Conservation (phyloP, 257 asterid genomes). For the Solanum clarkiae region DNA sequence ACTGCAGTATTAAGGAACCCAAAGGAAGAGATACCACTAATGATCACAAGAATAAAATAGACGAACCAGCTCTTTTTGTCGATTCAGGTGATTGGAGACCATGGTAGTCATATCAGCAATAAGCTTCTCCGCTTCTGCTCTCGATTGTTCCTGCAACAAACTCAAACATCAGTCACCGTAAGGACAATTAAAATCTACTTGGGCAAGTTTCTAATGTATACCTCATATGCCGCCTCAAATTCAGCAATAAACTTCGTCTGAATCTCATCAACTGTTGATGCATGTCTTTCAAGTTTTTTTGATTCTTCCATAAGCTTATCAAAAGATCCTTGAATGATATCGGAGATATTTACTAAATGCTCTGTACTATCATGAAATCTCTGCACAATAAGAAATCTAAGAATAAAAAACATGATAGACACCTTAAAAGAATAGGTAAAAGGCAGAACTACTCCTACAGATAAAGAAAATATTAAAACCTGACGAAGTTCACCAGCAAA, state of each 20-base stretch:
- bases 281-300: conserved; percentile 28
- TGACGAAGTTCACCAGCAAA: conserved; percentile 73
- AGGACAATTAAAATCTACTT: background rate
- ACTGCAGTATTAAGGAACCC: background rate
- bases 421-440: background rate
- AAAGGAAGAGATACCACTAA: background rate
- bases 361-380: conserved; percentile 28
- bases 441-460: background rate
- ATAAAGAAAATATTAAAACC: conserved; percentile 24
- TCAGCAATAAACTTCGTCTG: conserved; percentile 47
- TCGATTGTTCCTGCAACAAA: conserved; percentile 50
- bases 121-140: conserved; percentile 58
- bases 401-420: background rate
- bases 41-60: background rate
- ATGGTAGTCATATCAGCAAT: conserved; percentile 64
- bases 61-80: conserved; percentile 66
- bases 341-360: conserved; percentile 28
- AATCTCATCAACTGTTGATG: conserved; percentile 25
- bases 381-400: conserved; percentile 17
- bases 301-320: conserved; percentile 34
- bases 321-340: conserved; percentile 19
- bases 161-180: conserved; percentile 3
- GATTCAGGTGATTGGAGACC: conserved; percentile 56
- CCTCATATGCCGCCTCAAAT: conserved; percentile 67
- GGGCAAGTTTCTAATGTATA: background rate